Base-by-base conservation (phyloP, 2,329 filamentous ascomycete genomes). In the Clonostachys rhizophaga region DNA sequence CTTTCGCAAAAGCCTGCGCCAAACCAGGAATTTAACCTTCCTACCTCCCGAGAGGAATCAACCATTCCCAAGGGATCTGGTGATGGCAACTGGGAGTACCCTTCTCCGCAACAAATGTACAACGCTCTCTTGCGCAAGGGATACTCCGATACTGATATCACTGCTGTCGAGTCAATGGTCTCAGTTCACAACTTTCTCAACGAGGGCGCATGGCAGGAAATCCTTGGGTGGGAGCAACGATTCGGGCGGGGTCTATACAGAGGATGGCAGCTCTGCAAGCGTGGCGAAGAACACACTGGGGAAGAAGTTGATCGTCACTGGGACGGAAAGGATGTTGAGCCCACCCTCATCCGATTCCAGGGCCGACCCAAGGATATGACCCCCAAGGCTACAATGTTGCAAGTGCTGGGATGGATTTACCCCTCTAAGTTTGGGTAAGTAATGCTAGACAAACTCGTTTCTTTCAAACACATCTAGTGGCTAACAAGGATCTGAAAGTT, bases 101-200 rank as follows among this genome's bases (percentile, higher is more conserved):
- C 94, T 0, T 96, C 91, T 0, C 92, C 94, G 1, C 94, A 99
- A 71, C 94, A 99, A 69, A 99, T 99, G 94, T 99, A 97, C 76
- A 97, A 99, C 61, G 94, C 94, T 8, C 86, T 99, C 70, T 73
- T 97, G 51, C 86, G 94, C 53, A 99, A 99, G 69, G 94, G 94
- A 49, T 94, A 96, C 68, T 91, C 87, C 1, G 91, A 97, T 64
- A 97, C 94, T 0, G 91, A 95, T 47, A 81, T 90, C 47, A 94
- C 92, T 17, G 91, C 91, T 5, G 91, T 99, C 13, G 91, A 96
- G 68, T 85, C 86, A 60, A 99, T 99, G 94, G 94, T 99, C 6
- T 87, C 90, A 1, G 90, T 97, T 11, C 94, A 99, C 75, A 99
- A 99, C 69, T 97, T 96, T 60, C 69, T 99, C 49, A 99, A 99